phyloP scores from a whole-genome alignment of 441 rosid genomes.

The Viola pubescens region DNA sequence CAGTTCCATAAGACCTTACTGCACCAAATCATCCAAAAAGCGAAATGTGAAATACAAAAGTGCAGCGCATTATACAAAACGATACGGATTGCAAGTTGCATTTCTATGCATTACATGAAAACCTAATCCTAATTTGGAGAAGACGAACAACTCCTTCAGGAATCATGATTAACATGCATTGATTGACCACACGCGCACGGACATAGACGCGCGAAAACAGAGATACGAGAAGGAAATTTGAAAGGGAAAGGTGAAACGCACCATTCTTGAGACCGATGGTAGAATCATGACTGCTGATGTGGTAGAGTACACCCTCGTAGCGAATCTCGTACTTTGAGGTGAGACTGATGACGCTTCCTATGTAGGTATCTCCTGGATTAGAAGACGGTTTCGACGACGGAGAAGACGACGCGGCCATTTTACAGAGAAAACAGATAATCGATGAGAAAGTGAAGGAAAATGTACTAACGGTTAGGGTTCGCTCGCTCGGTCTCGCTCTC shows the following conservation, averaged over 20 bases:
- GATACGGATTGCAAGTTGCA: too few species aligned
- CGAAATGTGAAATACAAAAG: too few species aligned
- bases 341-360: conserved; percentile 55
- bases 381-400: conserved; percentile 16
- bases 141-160: background rate
- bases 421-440: background rate
- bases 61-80: too few species aligned
- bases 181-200: background rate
- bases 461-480: background rate
- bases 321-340: conserved; percentile 56
- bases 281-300: conserved; percentile 36
- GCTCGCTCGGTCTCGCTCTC: background rate
- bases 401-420: conserved; percentile 23
- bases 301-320: conserved; percentile 55
- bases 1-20: conserved; percentile 87
- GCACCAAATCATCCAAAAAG: conserved; percentile 7
- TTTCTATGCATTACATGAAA: background rate
- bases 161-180: background rate
- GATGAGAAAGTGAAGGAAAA: too few species aligned
- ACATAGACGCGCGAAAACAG: background rate
- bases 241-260: conserved; percentile 10
- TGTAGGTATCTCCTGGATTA: conserved; percentile 30
- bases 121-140: background rate
- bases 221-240: background rate
- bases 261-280: conserved; percentile 53